Evolutionary conservation across 495 filamentous ascomycete genomes (phyloP).

Genomic region (Geopyxis carbonaria): DNA sequence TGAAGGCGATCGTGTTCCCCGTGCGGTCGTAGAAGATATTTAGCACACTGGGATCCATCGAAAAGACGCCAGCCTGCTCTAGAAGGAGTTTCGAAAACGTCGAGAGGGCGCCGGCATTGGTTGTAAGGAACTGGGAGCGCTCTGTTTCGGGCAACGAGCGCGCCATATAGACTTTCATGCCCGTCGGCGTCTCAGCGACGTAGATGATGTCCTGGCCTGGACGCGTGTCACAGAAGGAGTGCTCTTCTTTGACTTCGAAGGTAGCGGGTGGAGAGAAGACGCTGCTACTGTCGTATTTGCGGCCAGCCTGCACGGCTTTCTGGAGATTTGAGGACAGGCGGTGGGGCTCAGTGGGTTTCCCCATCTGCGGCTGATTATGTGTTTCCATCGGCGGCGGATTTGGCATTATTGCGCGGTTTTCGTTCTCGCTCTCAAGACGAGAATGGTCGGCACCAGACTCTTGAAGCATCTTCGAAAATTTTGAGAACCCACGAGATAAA

Average conservation of each 20-base stretch:
- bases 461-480: conserved; percentile 2
- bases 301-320: conserved; percentile 65
- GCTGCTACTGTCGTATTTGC: conserved; percentile 53
- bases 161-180: conserved; percentile 58
- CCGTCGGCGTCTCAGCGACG: conserved; percentile 49
- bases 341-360: conserved; percentile 37
- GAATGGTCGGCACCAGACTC: background rate
- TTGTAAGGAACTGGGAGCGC: conserved; percentile 39
- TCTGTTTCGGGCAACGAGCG: conserved; percentile 37
- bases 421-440: conserved; percentile 37
- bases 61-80: conserved; percentile 54
- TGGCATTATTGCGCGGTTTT: too few relatives aligned
- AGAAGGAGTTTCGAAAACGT: conserved; percentile 53
- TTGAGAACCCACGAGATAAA: conserved; percentile 11
- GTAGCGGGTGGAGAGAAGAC: conserved; percentile 56
- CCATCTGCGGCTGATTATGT: conserved; percentile 27
- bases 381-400: conserved; percentile 29
- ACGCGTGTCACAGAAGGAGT: conserved; percentile 69
- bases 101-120: conserved; percentile 46
- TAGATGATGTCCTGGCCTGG: conserved; percentile 66
- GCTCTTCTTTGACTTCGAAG: conserved; percentile 61
- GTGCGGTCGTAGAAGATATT: conserved; percentile 75
- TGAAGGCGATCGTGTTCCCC: conserved; percentile 83
- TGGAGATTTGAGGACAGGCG: conserved; percentile 47
- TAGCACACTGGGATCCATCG: conserved; percentile 39